A percentile compares a stretch with the other conserved stretches of the same genome.
Conservation (phyloP, 2,329 filamentous ascomycete genomes). For the Mycosphaerelloides madeirae region DNA sequence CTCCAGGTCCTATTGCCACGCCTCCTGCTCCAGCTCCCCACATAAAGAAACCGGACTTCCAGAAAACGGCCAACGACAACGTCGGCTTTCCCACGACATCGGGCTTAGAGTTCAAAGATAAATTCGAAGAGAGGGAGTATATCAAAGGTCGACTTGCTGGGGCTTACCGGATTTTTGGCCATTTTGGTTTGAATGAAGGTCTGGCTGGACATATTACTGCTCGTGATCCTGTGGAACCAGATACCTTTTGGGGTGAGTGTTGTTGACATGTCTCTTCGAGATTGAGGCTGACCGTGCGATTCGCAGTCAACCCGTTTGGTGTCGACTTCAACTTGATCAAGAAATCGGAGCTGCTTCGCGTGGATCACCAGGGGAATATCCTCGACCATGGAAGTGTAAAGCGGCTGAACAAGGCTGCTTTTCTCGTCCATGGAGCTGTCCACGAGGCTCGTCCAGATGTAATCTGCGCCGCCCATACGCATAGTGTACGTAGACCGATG, state of each 20-base stretch:
- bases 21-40: too few relatives aligned
- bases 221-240: constrained; percentile 35
- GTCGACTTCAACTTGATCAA: constrained; percentile 37
- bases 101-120: constrained; percentile 16
- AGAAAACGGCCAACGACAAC: too few relatives aligned
- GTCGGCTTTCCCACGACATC: constrained; percentile 11
- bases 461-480: constrained; percentile 38
- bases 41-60: too few relatives aligned
- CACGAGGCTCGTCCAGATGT: constrained; percentile 39
- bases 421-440: constrained; percentile 39
- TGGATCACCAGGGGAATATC: constrained; percentile 38
- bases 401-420: constrained; percentile 39
- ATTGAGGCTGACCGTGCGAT: too few relatives aligned
- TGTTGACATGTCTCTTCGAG: too few relatives aligned
- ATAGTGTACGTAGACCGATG: too few relatives aligned
- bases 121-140: constrained; percentile 31
- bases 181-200: constrained; percentile 31
- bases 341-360: constrained; percentile 39
- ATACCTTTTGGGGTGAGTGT: constrained; percentile 24
- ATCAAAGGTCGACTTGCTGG: constrained; percentile 35
- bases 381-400: constrained; percentile 36
- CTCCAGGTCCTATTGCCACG: too few relatives aligned
- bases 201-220: constrained; percentile 36
- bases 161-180: constrained; percentile 35
- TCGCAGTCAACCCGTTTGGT: constrained; percentile 36